Percentiles rank a stretch among this genome's conserved stretches.
phyloP scores from a whole-genome alignment of 257 asterid species.

The Sherardia arvensis region DNA sequence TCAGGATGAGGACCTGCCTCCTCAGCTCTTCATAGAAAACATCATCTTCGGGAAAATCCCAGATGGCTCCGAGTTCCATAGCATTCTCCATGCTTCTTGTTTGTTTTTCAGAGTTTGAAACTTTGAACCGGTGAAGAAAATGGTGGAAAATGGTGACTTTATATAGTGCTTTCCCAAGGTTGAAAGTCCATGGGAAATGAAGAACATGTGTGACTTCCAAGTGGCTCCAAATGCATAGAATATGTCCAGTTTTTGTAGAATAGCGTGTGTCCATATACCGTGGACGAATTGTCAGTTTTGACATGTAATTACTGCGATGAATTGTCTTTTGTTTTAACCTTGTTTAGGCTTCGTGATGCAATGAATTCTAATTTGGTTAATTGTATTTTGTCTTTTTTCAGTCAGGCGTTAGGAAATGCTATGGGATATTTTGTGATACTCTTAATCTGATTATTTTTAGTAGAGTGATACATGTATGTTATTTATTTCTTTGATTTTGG shows the following conservation, averaged over 20 bases:
- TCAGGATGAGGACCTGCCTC: conserved; percentile 39
- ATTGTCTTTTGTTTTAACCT: neutral
- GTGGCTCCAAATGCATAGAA: conserved; percentile 28
- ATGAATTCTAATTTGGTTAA: neutral
- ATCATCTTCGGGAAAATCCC: conserved; percentile 38
- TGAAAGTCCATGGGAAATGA: conserved; percentile 14
- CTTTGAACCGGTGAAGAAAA: too few species aligned
- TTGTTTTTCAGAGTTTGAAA: conserved; percentile 6
- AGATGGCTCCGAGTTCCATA: conserved; percentile 5
- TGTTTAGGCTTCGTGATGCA: neutral
- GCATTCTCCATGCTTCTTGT: neutral
- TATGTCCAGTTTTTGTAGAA: conserved; percentile 33
- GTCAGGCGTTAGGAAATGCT: neutral
- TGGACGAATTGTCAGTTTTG: neutral
- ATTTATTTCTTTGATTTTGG: neutral
- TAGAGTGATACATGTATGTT: neutral
- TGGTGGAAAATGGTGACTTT: conserved; percentile 5
- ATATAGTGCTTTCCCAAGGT: conserved; percentile 35
- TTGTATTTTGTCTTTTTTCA: neutral
- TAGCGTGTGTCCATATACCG: conserved; percentile 3
- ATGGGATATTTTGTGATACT: neutral
- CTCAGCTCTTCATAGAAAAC: conserved; percentile 45
- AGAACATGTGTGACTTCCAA: conserved; percentile 20
- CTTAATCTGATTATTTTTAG: neutral
- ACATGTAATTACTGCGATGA: neutral